These are phyloP conservation scores for Lagenaria siceraria DNA, from an alignment of 306 rosid species.

Conservation along the genomic window DNA sequence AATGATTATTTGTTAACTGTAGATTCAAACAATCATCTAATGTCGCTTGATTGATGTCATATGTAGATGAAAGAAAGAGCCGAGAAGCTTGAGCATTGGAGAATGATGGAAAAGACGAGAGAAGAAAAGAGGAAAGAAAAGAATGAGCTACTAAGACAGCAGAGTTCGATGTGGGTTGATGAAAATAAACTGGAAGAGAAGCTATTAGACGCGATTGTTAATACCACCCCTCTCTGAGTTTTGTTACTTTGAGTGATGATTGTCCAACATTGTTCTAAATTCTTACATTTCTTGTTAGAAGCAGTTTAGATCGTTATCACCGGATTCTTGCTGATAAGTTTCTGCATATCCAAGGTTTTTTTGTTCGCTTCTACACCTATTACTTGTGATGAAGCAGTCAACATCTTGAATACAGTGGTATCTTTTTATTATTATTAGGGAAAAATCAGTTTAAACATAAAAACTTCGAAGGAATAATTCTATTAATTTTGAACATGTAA, in stretches of 20 bases:
- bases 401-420: too few relatives aligned
- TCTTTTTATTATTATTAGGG: not conserved
- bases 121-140: slow-evolving; percentile 45
- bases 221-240: slow-evolving; percentile 22
- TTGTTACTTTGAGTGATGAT: not conserved
- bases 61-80: slow-evolving; percentile 68
- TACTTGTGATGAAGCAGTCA: too few relatives aligned
- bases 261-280: not conserved
- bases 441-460: too few relatives aligned
- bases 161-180: slow-evolving; percentile 66
- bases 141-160: slow-evolving; percentile 33
- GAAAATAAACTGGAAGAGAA: slow-evolving; percentile 34
- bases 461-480: too few relatives aligned
- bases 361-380: too few relatives aligned
- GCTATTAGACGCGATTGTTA: slow-evolving; percentile 18
- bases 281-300: not conserved
- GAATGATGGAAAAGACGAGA: slow-evolving; percentile 33
- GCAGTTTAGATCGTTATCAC: not conserved
- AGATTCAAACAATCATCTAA: not conserved
- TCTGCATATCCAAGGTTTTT: not conserved
- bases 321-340: not conserved
- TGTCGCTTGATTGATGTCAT: not conserved
- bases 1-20: not conserved
- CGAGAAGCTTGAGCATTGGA: slow-evolving; percentile 72
- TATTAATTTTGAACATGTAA: too few relatives aligned